Evolutionary conservation across 768 basidiomycete species (phyloP).

Genomic region (Lactifluus pinguis): DNA sequence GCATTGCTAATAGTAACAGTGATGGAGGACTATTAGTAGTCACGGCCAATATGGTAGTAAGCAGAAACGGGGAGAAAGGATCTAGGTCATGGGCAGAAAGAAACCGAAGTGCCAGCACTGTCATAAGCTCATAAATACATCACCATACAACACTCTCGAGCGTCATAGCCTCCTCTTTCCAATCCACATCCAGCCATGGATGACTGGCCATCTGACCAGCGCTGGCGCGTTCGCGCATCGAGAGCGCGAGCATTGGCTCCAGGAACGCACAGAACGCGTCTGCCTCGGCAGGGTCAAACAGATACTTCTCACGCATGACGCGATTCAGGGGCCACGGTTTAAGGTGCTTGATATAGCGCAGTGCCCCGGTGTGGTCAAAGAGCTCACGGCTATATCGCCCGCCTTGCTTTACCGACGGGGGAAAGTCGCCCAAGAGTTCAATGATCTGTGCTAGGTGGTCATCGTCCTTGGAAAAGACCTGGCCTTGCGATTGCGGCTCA

Average conservation of each 20-base stretch:
- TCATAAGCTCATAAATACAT: neutral
- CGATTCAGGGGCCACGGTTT: conserved; percentile 76
- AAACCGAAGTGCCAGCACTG: neutral
- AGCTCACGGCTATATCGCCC: conserved; percentile 80
- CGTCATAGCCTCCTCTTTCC: conserved; percentile 25
- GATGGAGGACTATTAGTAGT: conserved; percentile 5
- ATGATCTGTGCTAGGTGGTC: conserved; percentile 96
- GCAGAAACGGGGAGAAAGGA: neutral
- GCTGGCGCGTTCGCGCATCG: conserved; percentile 57
- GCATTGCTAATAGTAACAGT: conserved; percentile 9
- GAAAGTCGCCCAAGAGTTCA: conserved; percentile 78
- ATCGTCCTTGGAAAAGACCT: conserved; percentile 84
- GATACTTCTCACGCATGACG: conserved; percentile 87
- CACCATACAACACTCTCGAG: conserved; percentile 26
- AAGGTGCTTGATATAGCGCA: conserved; percentile 65
- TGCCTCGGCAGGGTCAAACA: conserved; percentile 53
- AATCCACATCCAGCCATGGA: conserved; percentile 51
- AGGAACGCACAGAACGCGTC: conserved; percentile 55
- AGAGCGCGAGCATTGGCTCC: conserved; percentile 64
- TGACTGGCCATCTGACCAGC: conserved; percentile 71
- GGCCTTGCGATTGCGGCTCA: conserved; percentile 76
- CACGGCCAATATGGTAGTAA: neutral
- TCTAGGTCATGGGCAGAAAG: neutral
- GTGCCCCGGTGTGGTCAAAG: conserved; percentile 58
- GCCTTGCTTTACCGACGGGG: conserved; percentile 64